Evolutionary conservation across 352 stramenopile species (phyloP).

Genomic region (Phytopythium litorale): DNA sequence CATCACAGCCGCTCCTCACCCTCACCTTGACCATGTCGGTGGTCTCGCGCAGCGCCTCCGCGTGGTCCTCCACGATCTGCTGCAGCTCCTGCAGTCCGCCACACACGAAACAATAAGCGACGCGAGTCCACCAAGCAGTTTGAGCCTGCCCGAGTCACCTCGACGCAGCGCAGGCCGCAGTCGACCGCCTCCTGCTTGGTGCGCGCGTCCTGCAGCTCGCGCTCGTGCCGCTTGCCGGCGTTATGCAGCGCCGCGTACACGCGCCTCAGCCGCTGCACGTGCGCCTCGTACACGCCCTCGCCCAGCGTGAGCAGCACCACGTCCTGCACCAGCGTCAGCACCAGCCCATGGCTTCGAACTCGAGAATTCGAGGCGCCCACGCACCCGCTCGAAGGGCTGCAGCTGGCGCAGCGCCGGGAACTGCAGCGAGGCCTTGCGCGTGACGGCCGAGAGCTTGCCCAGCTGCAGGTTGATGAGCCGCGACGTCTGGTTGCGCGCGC

Average conservation of each 20-base stretch:
- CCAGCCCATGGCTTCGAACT: not conserved
- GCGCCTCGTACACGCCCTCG: slow-evolving; percentile 62
- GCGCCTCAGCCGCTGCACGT: slow-evolving; percentile 68
- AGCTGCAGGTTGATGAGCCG: slow-evolving; percentile 81
- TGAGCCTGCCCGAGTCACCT: slow-evolving; percentile 26
- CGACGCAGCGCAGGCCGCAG: slow-evolving; percentile 68
- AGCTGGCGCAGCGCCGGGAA: slow-evolving; percentile 77
- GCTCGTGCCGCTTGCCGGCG: slow-evolving; percentile 65
- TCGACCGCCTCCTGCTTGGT: slow-evolving; percentile 82
- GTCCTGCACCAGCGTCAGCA: slow-evolving; percentile 34
- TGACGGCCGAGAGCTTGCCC: slow-evolving; percentile 65
- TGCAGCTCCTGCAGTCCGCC: slow-evolving; percentile 31
- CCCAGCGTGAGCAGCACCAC: slow-evolving; percentile 79
- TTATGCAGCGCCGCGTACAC: slow-evolving; percentile 81
- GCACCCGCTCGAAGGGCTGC: slow-evolving; percentile 78
- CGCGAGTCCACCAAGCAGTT: not conserved
- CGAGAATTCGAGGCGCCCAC: not conserved
- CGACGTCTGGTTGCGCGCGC: slow-evolving; percentile 78
- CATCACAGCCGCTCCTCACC: not conserved
- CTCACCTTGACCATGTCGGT: slow-evolving; percentile 62
- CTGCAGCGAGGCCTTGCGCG: slow-evolving; percentile 59
- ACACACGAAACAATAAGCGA: not conserved
- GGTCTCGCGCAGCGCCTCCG: slow-evolving; percentile 34
- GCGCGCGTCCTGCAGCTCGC: slow-evolving; percentile 54
- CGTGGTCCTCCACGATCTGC: slow-evolving; percentile 40